These are phyloP conservation scores for Acorus calamus DNA, from an alignment of 106 monocot species.

Conservation along the genomic window DNA sequence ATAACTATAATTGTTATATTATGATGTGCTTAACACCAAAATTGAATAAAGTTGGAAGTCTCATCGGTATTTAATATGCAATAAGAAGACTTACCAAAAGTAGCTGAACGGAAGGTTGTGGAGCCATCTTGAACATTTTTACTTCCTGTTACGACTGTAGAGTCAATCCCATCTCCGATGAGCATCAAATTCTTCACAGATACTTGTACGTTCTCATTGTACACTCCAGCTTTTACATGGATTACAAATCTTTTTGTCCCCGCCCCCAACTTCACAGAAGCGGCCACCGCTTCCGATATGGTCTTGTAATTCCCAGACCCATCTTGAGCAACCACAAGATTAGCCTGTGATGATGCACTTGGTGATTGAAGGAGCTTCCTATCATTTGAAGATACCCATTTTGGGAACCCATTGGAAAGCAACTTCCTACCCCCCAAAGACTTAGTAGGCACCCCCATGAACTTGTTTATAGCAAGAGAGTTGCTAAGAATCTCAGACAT, in stretches of 20 bases:
- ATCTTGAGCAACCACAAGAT: conserved; percentile 21
- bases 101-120: background rate
- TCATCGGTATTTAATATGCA: no score
- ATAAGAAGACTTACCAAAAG: background rate
- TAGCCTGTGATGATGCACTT: background rate
- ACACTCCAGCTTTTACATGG: background rate
- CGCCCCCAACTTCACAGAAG: background rate
- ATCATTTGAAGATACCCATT: conserved; percentile 7
- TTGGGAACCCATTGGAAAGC: conserved; percentile 9
- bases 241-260: background rate
- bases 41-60: no score
- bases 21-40: no score
- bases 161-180: conserved; percentile 1
- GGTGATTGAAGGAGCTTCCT: conserved; percentile 9
- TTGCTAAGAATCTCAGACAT: conserved; percentile 12
- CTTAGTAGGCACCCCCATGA: background rate
- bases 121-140: conserved; percentile 5
- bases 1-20: no score
- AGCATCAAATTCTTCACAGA: conserved; percentile 3
- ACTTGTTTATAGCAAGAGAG: conserved; percentile 16
- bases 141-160: background rate
- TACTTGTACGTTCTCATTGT: background rate
- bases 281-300: conserved; percentile 15
- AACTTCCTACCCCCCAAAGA: background rate
- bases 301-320: conserved; percentile 21